Evolutionary conservation across 306 rosid species (phyloP), one percentile per base, ranked within the genome.

Genomic region (Corylus heterophylla): DNA sequence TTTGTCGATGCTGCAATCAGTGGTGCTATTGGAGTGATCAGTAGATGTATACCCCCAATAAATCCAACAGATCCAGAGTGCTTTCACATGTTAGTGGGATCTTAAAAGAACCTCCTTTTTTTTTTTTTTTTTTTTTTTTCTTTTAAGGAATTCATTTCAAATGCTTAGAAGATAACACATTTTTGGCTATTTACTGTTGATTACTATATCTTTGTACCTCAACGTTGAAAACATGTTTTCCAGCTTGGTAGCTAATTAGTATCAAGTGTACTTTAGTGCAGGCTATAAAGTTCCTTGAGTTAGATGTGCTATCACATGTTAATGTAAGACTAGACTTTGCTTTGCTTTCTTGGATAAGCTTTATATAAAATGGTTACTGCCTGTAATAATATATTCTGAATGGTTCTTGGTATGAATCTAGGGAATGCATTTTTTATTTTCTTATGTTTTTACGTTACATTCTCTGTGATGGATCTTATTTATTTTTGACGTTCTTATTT

Each of bases 31-130:
- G 99, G 99, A 85, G 99, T 96, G 78, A 96, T 93, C 83, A 86
- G 88, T 82, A 87, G 98, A 85, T 96, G 97, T 81, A 91, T 96
- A 83, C 98, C 99, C 68, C 99, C 99, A 13, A 96, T 96, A 84
- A 96, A 96, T 80, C 99, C 98, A 56, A 93, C 99, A 2, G 99
- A 96, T 71, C 99, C 99, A 13, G 99, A 93, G 90, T 96, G 98
- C 92, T 96, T 96, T 89, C 99, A 96, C 91, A 96, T 96, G 99
- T 96, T 77, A 93, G 99, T 89, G 52, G 73, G 84, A 76, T 69
- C 64, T 78, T 61, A 49, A n/a, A 76, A 42, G 17, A 70, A 11
- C 13, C 11, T 1, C n/a, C 18, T 70, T 27, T 35, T 75, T 11
- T 12, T 17, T 1, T 54, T 7, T 42, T 31, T 71, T 31, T 72